Evolutionary conservation across 2,329 filamentous ascomycete genomes (phyloP).

Genomic region (Xylaria arbuscula): DNA sequence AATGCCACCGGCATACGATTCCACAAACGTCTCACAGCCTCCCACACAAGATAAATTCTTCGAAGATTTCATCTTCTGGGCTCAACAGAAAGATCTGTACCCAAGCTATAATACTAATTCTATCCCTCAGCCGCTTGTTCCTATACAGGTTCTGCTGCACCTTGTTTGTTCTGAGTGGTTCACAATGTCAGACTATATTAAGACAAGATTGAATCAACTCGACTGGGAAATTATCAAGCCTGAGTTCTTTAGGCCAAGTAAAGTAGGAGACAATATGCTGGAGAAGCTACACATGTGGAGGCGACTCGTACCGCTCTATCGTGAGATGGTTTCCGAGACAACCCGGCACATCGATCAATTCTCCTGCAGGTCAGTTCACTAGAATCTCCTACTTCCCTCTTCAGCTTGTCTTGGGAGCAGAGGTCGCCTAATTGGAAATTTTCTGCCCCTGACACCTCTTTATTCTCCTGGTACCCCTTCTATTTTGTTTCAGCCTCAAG

Average conservation of each 20-base stretch:
- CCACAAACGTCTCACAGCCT: not conserved
- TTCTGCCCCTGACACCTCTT: too few relatives aligned
- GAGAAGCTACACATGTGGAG: constrained; percentile 46
- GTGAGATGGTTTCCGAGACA: constrained; percentile 46
- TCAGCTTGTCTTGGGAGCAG: too few relatives aligned
- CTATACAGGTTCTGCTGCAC: constrained; percentile 44
- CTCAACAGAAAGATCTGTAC: constrained; percentile 37
- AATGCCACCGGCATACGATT: constrained; percentile 25
- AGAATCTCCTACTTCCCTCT: too few relatives aligned
- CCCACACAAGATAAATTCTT: constrained; percentile 37
- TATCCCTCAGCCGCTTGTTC: constrained; percentile 29
- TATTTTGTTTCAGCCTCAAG: too few relatives aligned
- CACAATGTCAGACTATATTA: constrained; percentile 47
- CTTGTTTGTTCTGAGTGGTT: constrained; percentile 46
- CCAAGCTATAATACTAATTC: not conserved
- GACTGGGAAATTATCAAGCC: constrained; percentile 47
- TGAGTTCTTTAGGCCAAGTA: constrained; percentile 37
- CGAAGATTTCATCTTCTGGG: constrained; percentile 47
- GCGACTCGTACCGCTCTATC: constrained; percentile 44
- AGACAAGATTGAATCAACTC: constrained; percentile 45
- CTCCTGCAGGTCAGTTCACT: not conserved
- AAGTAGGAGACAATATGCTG: constrained; percentile 39
- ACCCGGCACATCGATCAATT: constrained; percentile 34
- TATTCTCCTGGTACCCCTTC: too few relatives aligned
- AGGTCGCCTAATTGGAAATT: too few relatives aligned